Conservation (phyloP, 2,329 filamentous ascomycete genomes). For the Colletotrichum sublineola region DNA sequence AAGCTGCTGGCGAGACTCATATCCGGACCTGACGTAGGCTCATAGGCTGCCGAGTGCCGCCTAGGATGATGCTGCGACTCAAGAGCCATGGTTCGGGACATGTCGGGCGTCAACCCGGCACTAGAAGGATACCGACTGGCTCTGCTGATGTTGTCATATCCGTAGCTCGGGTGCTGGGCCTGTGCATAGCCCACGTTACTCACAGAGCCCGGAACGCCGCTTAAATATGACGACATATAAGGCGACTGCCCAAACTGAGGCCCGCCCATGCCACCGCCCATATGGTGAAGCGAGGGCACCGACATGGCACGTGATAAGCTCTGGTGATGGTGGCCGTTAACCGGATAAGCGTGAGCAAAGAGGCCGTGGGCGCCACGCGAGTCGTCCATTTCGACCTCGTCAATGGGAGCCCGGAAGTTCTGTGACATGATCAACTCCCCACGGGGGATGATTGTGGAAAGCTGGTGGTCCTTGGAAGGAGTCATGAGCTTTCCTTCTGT, state of each 20-base stretch:
- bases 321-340: slow-evolving; percentile 43
- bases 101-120: slow-evolving; percentile 24
- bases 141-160: slow-evolving; percentile 25
- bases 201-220: slow-evolving; percentile 21
- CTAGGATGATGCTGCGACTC: slow-evolving; percentile 37
- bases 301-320: slow-evolving; percentile 46
- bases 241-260: slow-evolving; percentile 24
- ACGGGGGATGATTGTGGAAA: slow-evolving; percentile 67
- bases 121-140: slow-evolving; percentile 24
- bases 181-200: slow-evolving; percentile 28
- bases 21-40: slow-evolving; percentile 26
- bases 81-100: slow-evolving; percentile 31
- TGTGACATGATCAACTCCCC: slow-evolving; percentile 70
- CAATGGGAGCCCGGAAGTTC: slow-evolving; percentile 76
- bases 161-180: slow-evolving; percentile 24
- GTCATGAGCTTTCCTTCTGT: slow-evolving; percentile 69
- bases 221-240: slow-evolving; percentile 33
- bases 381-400: slow-evolving; percentile 64
- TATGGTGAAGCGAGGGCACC: slow-evolving; percentile 35
- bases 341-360: slow-evolving; percentile 26
- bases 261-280: slow-evolving; percentile 20
- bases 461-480: slow-evolving; percentile 64
- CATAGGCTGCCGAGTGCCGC: slow-evolving; percentile 37
- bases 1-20: slow-evolving; percentile 33
- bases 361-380: slow-evolving; percentile 29